Conservation (phyloP, 164 flowering plant species). For the Amborella trichopoda region DNA sequence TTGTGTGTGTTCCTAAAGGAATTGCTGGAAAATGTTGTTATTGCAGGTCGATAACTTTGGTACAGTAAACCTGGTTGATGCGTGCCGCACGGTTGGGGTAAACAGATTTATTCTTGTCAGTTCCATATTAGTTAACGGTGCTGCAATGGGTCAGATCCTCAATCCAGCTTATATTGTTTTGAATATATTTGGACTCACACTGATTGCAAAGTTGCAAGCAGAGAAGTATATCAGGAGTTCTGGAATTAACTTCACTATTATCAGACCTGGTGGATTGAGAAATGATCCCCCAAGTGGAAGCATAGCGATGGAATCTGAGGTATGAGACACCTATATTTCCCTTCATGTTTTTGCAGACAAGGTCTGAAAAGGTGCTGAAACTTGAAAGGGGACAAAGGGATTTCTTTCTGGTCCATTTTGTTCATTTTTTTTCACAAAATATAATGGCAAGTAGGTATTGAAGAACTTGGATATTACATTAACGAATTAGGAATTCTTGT, state of each 20-base stretch:
- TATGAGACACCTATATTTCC: conserved; percentile 10
- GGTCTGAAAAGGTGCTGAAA: neutral
- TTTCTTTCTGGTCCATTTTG: too few relatives aligned
- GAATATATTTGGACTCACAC: conserved; percentile 76
- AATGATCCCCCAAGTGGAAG: conserved; percentile 87
- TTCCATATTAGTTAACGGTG: conserved; percentile 92
- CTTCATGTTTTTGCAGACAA: conserved; percentile 1
- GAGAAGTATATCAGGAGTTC: conserved; percentile 73
- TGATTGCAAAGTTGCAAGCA: conserved; percentile 93
- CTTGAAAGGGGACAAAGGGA: too few relatives aligned
- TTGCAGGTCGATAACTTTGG: conserved; percentile 88
- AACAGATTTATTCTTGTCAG: conserved; percentile 74
- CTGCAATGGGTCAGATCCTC: conserved; percentile 89
- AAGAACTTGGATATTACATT: too few relatives aligned
- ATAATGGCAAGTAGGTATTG: too few relatives aligned
- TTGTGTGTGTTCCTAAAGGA: too few relatives aligned
- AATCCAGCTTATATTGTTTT: conserved; percentile 90
- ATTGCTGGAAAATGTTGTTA: neutral
- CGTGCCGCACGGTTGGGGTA: conserved; percentile 62
- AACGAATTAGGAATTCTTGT: too few relatives aligned
- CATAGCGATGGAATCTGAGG: conserved; percentile 90
- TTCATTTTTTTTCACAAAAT: too few relatives aligned
- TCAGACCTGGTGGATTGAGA: conserved; percentile 92
- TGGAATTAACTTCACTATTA: conserved; percentile 88
- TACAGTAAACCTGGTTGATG: conserved; percentile 90